Evolutionary conservation across 192 early-diverging fungal genomes (phyloP).

Genomic region (Cladochytrium replicatum): DNA sequence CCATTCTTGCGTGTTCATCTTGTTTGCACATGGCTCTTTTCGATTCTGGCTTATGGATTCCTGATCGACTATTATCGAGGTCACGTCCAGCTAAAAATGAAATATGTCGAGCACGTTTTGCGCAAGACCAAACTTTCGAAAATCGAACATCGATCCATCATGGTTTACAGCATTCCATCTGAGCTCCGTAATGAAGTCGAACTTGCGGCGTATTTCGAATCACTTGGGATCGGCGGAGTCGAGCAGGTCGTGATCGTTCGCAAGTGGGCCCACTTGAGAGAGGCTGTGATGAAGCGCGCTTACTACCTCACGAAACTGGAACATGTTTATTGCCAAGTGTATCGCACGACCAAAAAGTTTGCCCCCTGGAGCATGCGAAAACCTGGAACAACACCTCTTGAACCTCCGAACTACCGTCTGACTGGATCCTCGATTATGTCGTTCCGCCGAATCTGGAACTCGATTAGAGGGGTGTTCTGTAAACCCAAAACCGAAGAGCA

Average conservation of each 20-base stretch:
- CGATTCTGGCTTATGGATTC: slow-evolving; percentile 31
- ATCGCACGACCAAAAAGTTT: too few relatives aligned
- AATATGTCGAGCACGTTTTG: slow-evolving; percentile 33
- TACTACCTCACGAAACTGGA: slow-evolving; percentile 34
- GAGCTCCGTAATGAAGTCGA: slow-evolving; percentile 42
- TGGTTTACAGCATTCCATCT: slow-evolving; percentile 40
- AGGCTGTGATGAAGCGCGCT: slow-evolving; percentile 29
- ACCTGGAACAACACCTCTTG: too few relatives aligned
- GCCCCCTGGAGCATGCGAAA: too few relatives aligned
- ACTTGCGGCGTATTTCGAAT: slow-evolving; percentile 38
- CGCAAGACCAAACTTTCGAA: slow-evolving; percentile 31
- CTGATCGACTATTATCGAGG: slow-evolving; percentile 38
- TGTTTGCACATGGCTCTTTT: slow-evolving; percentile 42
- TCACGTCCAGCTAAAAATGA: slow-evolving; percentile 28
- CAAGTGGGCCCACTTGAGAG: slow-evolving; percentile 40
- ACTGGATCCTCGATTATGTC: too few relatives aligned
- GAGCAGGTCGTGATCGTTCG: slow-evolving; percentile 46
- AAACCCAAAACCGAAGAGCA: slow-evolving; percentile 12
- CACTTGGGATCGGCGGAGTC: slow-evolving; percentile 36
- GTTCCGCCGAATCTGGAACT: too few relatives aligned
- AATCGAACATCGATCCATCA: slow-evolving; percentile 40
- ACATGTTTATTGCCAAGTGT: slow-evolving; percentile 16
- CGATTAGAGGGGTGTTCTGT: slow-evolving; percentile 9
- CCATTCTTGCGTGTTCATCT: slow-evolving; percentile 30
- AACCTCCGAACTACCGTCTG: too few relatives aligned